phyloP scores from a whole-genome alignment of 179 eudicot species.

The Spinacia oleracea region DNA sequence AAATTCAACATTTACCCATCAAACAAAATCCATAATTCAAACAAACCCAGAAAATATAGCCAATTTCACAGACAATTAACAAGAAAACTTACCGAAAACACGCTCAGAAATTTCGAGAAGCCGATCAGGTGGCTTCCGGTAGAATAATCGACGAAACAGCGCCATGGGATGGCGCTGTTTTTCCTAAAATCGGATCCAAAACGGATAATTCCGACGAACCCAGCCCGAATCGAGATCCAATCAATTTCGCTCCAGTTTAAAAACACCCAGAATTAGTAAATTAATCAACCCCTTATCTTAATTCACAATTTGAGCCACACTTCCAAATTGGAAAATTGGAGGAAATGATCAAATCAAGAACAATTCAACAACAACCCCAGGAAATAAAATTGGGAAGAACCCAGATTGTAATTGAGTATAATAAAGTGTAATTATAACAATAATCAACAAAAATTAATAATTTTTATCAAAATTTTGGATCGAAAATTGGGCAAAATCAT shows the following conservation, averaged over 20 bases:
- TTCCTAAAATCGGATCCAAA: conserved; percentile 69
- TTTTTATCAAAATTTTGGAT: background rate
- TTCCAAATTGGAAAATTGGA: background rate
- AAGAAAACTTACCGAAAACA: conserved; percentile 58
- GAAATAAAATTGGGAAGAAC: background rate
- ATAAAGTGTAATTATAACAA: background rate
- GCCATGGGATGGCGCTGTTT: conserved; percentile 97
- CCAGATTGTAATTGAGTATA: background rate
- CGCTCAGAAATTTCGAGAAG: conserved; percentile 94
- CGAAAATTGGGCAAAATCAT: background rate
- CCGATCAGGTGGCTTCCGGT: conserved; percentile 93
- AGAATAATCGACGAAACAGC: conserved; percentile 93
- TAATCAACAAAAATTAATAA: too few species aligned
- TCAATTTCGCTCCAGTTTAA: conserved; percentile 9
- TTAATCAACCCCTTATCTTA: background rate
- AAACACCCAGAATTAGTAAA: background rate
- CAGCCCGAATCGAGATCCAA: conserved; percentile 15
- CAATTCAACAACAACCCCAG: background rate
- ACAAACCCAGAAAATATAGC: background rate
- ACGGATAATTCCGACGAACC: conserved; percentile 20
- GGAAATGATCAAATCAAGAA: conserved; percentile 5
- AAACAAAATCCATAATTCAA: conserved; percentile 7
- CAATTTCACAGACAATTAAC: background rate
- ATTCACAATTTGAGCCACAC: background rate
- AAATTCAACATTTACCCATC: conserved; percentile 5